Base-by-base conservation (phyloP, 2,329 filamentous ascomycete genomes). In the Cadophora sp. region DNA sequence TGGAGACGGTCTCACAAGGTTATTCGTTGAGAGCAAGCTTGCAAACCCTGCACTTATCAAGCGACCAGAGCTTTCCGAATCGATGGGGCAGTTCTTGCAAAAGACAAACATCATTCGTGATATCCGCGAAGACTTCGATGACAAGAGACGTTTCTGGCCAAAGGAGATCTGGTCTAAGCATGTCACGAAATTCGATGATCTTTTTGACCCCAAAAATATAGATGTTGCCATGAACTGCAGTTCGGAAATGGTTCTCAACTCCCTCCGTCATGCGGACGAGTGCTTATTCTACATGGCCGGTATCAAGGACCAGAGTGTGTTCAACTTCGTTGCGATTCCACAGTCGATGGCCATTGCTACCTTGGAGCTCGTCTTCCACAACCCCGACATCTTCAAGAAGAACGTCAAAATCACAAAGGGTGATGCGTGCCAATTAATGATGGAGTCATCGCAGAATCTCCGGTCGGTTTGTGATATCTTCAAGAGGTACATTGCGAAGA, bases 21-120 rank as follows among this genome's bases (percentile, higher is more conserved):
- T 99, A 24, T 98, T 99, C 72, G 93, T 98, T 55, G 89, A 93
- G 77, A 91, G 91, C 60, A 87, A 91, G 69, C 90, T 97, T 66
- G 96, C 93, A 68, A 97, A 97, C 79, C 91, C 92, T 2, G 91
- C 89, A 65, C 85, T 99, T 61, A 82, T 95, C 62, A 86, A 94
- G 70, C 88, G 93, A 61, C 89, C 91, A 41, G 84, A 93, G 68
- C 86, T 99, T 59, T 92, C 93, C 73, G 94, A 97, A 80, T 95
- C 93, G 53, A 99, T 99, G 96, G 96, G 93, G 27, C 91, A 97
- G 73, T 97, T 99, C 80, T 83, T 99, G 69, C 96, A 99, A 78
- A 97, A 99, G 84, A 97, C 94, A 72, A 99, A 99, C 84, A 97
- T 99, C 79, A 97, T 98, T 77, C 93, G 96, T 77, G 96, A 99